phyloP scores from a whole-genome alignment of 164 flowering plant species.

The Piper longum region DNA sequence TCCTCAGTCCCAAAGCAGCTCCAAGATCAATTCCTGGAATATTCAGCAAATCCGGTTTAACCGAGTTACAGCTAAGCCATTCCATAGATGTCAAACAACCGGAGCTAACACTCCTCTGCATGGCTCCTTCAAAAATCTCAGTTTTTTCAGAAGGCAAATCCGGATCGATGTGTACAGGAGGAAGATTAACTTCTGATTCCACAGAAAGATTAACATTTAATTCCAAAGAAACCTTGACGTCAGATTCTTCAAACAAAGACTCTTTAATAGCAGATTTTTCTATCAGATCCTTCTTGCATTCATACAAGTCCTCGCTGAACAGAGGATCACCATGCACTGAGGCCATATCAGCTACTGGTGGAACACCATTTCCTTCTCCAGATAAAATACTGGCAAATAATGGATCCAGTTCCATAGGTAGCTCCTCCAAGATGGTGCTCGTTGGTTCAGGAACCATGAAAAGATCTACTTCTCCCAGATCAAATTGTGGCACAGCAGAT shows the following conservation, averaged over 20 bases:
- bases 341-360: constrained; percentile 36
- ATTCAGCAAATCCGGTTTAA: constrained; percentile 50
- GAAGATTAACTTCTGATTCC: constrained; percentile 31
- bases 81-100: constrained; percentile 64
- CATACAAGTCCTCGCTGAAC: constrained; percentile 59
- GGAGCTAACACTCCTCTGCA: constrained; percentile 66
- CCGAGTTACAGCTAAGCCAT: constrained; percentile 26
- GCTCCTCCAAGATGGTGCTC: constrained; percentile 51
- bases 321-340: constrained; percentile 41
- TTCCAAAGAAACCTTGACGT: constrained; percentile 28
- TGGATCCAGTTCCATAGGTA: constrained; percentile 40
- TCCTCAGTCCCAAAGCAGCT: constrained; percentile 70
- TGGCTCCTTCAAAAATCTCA: constrained; percentile 11
- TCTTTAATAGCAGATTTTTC: constrained; percentile 38
- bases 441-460: constrained; percentile 68
- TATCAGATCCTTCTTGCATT: constrained; percentile 62
- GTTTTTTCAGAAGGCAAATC: constrained; percentile 18
- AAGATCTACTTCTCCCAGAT: constrained; percentile 81
- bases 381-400: constrained; percentile 62
- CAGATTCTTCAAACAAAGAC: constrained; percentile 31
- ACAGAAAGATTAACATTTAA: constrained; percentile 11
- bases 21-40: constrained; percentile 49
- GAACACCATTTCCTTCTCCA: constrained; percentile 46
- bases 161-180: constrained; percentile 32
- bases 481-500: constrained; percentile 54